Base-by-base conservation (phyloP, 805 yeast species). In the Metschnikowia noctiluminum region DNA sequence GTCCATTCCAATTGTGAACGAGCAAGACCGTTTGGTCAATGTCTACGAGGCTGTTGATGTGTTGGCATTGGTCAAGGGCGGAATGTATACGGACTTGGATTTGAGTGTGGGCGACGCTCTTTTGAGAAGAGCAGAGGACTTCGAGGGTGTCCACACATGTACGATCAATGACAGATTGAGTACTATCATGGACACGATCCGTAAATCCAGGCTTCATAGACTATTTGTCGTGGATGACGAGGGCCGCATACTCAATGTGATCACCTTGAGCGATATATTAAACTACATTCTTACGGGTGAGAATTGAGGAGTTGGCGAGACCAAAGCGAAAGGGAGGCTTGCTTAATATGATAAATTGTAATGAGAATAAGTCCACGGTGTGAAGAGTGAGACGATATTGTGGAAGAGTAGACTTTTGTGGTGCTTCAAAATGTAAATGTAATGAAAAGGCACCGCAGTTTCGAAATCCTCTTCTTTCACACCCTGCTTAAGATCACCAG, bases 11-110 rank as follows among this genome's bases (percentile, higher is more conserved):
- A 91, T 94, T 49, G 83, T 94, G 30, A 97, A 92, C 61, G 89
- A 82, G 15, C 80, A 78, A 53, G 73, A 74, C 34, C 69, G 67
- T 50, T 73, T 94, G 55, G 77, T 89, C 54, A 94, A 94, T 62
- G 96, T 92, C 38, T 94, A 91, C 65, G 99, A 94, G 70, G 95
- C 97, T 0, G 95, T 89, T 32, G 99, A 94, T 69, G 95, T 94
- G 2, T 74, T 94, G 57, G 88, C 96, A 0, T 74, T 94, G 57
- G 89, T 94, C 50, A 92, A 91, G 67, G 96, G 97, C 36, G 97
- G 97, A 5, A 84, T 90, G 62, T 90, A 92, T 62, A 86, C 90
- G 35, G 98, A 94, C 66, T 73, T 92, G 52, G 86, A 90, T 36
- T 73, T 94, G 57, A 85, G 92, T 50, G 97, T 94, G 4, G 99